Base-by-base conservation (phyloP, 371 early-diverging fungal species). In the Mucor circinelloides region DNA sequence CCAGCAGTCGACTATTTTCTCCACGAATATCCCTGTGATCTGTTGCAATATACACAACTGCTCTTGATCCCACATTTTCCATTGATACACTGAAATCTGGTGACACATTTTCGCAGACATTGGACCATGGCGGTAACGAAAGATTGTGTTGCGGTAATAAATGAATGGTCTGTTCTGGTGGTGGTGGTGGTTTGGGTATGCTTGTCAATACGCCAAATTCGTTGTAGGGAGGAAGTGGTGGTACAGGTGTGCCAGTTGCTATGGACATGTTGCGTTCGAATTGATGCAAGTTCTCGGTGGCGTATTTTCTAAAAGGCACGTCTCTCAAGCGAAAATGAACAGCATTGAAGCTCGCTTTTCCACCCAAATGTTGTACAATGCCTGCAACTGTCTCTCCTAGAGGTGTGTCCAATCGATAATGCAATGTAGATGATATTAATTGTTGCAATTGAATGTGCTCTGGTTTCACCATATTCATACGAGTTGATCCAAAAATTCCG, bases 401-500 rank as follows among this genome's bases (percentile, higher is more conserved):
- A 6, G 78, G 69, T 1, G 73, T 77, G 38, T 65, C 63, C 2
- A 70, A 70, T 8, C 70, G 63, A 61, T 80, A 79, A 27, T 78
- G 74, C 30, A 82, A 71, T 59, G 76, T 71, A 6, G 60, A 40
- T 8, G 67, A 50, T 13, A 82, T 59, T 48, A 68, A 60, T 27
- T 70, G 64, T 9, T 67, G 74, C 6, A 77, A 17, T 27, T 67
- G 67, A n/a, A 70, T 48, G 63, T 80, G 79, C 44, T 82, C 76
- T 10, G 76, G 71, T 3, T 73, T 76, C 5, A 76, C 74, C 63
- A 77, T 74, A 67, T 77, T 77, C 44, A 87, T 79, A 17, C 87
- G 72, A 2, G 85, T 83, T 0, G 81, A 75, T 9, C 87, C 87
- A 71, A 87, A 87, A n/a, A 87, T 76, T 0, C 85, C 85, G n/a